Conservation (phyloP, 2,329 filamentous ascomycete genomes). For the Paradendryphiella salina region DNA sequence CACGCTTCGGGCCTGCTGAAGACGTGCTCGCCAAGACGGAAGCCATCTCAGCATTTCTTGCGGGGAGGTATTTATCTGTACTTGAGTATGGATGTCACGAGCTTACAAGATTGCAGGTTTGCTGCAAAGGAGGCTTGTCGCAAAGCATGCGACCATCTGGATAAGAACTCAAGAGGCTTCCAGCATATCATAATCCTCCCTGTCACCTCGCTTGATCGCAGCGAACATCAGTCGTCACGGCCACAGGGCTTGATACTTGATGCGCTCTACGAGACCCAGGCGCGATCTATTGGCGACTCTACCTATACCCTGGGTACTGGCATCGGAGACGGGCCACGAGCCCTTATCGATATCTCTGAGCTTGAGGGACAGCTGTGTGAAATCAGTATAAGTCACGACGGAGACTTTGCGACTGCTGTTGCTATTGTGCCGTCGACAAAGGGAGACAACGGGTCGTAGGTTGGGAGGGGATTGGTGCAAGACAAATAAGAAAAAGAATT, state of each 20-base stretch:
- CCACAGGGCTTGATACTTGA: conserved; percentile 38
- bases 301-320: not conserved
- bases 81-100: not conserved
- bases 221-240: conserved; percentile 18
- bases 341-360: conserved; percentile 9
- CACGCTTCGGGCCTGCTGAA: conserved; percentile 29
- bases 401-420: conserved; percentile 74
- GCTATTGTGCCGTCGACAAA: conserved; percentile 57
- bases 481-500: not conserved
- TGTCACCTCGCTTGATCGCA: conserved; percentile 1
- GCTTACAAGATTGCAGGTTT: conserved; percentile 43
- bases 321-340: conserved; percentile 3
- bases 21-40: conserved; percentile 18
- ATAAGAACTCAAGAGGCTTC: conserved; percentile 29
- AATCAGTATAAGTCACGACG: conserved; percentile 86
- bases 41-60: conserved; percentile 35
- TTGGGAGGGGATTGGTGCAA: not conserved
- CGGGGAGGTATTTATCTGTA: conserved; percentile 40
- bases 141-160: conserved; percentile 48
- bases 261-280: not conserved
- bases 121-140: conserved; percentile 57
- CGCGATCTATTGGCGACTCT: not conserved
- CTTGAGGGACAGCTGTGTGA: conserved; percentile 59
- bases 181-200: conserved; percentile 49
- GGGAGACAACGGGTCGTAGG: not conserved